Percentiles rank a stretch among this genome's conserved stretches.
phyloP scores from a whole-genome alignment of 179 eudicot species.

The Camellia oleifera region DNA sequence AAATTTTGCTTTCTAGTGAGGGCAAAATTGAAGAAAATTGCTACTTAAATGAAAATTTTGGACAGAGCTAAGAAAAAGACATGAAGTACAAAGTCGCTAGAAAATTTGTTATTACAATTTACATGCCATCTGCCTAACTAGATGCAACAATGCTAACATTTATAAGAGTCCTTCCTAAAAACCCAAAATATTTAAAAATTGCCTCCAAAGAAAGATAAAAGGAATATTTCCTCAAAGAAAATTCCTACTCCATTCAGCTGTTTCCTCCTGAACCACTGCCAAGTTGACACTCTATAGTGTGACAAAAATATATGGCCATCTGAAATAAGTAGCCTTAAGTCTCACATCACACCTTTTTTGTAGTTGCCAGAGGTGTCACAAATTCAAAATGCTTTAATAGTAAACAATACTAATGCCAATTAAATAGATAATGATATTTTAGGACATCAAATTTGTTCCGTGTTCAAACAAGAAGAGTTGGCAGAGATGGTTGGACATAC shows the following conservation, averaged over 20 bases:
- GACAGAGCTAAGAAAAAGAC: neutral
- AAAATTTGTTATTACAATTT: neutral
- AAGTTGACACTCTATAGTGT: neutral
- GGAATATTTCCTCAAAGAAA: neutral
- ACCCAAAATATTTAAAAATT: neutral
- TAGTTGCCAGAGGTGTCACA: neutral
- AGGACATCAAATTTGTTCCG: neutral
- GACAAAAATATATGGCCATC: neutral
- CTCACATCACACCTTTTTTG: neutral
- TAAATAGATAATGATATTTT: neutral
- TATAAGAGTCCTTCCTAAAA: neutral
- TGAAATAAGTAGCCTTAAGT: neutral
- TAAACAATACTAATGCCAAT: neutral
- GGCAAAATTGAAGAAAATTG: neutral
- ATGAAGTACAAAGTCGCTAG: neutral
- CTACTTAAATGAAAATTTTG: neutral
- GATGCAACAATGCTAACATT: neutral
- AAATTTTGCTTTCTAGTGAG: neutral
- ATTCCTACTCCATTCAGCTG: neutral
- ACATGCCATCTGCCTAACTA: neutral
- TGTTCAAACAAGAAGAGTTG: slow-evolving; percentile 2
- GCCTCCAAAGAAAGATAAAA: no score
- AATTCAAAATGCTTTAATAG: neutral
- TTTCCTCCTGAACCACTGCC: neutral
- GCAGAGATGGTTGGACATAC: slow-evolving; percentile 33